phyloP scores from a whole-genome alignment of 805 yeast genomes.

The Jamesozyma piceae region DNA sequence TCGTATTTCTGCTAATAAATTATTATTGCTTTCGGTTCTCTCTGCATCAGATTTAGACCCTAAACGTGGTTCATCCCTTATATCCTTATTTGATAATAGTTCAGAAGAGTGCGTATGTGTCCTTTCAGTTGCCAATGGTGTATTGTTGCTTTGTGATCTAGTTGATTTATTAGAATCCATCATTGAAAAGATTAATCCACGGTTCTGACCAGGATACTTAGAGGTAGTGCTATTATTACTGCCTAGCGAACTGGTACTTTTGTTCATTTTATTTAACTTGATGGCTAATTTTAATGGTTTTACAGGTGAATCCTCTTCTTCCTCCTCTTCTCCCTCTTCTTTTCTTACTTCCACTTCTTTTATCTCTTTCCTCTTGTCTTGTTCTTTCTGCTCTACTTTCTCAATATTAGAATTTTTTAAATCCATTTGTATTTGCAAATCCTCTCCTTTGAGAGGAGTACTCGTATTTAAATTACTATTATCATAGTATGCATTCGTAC shows the following conservation, averaged over 20 bases:
- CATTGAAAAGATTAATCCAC: not conserved
- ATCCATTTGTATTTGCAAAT: not conserved
- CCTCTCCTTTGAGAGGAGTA: not conserved
- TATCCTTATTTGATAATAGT: not conserved
- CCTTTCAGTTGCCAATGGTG: not conserved
- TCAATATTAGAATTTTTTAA: not conserved
- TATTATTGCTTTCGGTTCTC: not conserved
- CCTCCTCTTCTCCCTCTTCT: not conserved
- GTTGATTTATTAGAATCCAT: not conserved
- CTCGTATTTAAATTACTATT: not conserved
- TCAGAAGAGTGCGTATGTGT: not conserved
- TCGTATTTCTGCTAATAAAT: not conserved
- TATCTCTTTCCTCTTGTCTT: not conserved
- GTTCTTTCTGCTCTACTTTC: not conserved
- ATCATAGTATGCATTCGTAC: not conserved
- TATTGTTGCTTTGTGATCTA: not conserved
- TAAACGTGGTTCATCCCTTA: too few species aligned
- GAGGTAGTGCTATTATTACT: not conserved
- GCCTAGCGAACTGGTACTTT: not conserved
- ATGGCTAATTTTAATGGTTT: conserved; percentile 64
- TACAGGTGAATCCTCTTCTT: conserved; percentile 36
- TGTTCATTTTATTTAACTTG: conserved; percentile 20
- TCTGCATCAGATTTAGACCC: not conserved
- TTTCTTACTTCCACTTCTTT: not conserved
- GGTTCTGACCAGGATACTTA: not conserved